phyloP scores from a whole-genome alignment of 139 green algal species.

The Deuterostichococcus epilithicus region DNA sequence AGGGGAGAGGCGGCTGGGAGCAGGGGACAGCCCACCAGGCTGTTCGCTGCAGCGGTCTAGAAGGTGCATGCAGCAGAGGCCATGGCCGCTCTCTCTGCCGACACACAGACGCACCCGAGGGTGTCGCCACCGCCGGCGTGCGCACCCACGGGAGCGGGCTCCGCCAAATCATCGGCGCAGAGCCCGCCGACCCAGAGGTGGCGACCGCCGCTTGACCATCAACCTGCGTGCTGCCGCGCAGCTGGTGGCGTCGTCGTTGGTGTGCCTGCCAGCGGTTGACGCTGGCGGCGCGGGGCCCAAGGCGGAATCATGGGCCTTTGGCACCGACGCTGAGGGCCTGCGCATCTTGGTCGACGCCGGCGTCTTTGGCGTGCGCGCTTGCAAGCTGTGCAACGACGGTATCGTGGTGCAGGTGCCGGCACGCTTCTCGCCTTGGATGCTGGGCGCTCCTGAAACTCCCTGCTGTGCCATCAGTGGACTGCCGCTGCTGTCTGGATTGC shows the following conservation, averaged over 20 bases:
- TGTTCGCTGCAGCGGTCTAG: too few species aligned
- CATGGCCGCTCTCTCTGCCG: too few species aligned
- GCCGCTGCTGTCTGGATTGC: too few species aligned
- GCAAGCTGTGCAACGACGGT: slow-evolving; percentile 66
- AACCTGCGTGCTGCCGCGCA: slow-evolving; percentile 13
- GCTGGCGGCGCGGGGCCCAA: slow-evolving; percentile 38
- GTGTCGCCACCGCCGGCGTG: too few species aligned
- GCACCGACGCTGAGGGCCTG: slow-evolving; percentile 30
- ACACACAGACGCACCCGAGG: too few species aligned
- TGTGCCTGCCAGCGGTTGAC: slow-evolving; percentile 57
- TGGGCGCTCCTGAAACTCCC: background rate
- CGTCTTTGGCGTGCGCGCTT: slow-evolving; percentile 51
- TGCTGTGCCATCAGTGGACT: too few species aligned
- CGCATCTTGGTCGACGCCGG: slow-evolving; percentile 26
- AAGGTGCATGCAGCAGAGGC: too few species aligned
- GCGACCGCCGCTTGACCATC: background rate
- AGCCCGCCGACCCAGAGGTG: background rate
- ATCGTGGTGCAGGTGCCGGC: slow-evolving; percentile 38
- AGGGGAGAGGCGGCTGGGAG: too few species aligned
- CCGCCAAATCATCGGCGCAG: background rate
- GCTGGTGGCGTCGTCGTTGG: slow-evolving; percentile 56
- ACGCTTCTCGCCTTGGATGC: background rate
- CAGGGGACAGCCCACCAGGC: too few species aligned
- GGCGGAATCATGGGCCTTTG: slow-evolving; percentile 46
- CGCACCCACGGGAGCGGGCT: too few species aligned